Evolutionary conservation across 345 rosid species (phyloP), one percentile per base, ranked within the genome.

Genomic region (Eucalyptus pauciflora): DNA sequence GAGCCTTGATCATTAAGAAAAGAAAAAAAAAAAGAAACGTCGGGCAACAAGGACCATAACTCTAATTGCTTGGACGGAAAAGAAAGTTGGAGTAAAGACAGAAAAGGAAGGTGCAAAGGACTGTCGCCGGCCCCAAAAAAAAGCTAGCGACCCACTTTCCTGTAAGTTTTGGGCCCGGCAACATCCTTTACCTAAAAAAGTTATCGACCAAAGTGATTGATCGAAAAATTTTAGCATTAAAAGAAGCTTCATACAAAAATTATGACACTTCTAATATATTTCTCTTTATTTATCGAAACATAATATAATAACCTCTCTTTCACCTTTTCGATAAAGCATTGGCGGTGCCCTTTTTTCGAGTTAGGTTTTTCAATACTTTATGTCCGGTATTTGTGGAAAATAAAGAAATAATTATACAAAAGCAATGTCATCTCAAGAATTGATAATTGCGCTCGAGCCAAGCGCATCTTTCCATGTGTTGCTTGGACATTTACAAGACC

Each of bases 1-100:
- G 80, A 69, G 43, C 43, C 43, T 69, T 69, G 43, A 69, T 17
- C 22, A 8, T 17, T 33, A 69, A 31, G 37, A 69, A 69, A 69
- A 64, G 12, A 33, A 69, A 69, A 17, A 69, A 31, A 20, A 69
- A 69, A 69, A 64, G 12, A 33, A 69, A 69, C 4, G 12, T 11
- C 12, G 83, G 2, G 43, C 27, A 5, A 37, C 25, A 0, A 0
- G 1, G 83, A 17, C 27, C 83, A 41, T 18, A 18, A 37, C 27
- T 71, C 1, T 3, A 27, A 71, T 37, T 20, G 27, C 46, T 71
- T 37, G 27, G 83, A 71, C 25, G 24, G 3, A 33, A 71, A 71
- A 11, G 27, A 33, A 67, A 37, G 46, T 69, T 17, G 46, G 24
- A 37, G 46, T 13, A 37, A 33, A 33, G 81, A 71, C 81, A 37